A percentile compares a stretch with the other conserved stretches of the same genome.
These are phyloP conservation scores for Ochetophila trinervis DNA, from an alignment of 306 rosid species.

Conservation along the genomic window DNA sequence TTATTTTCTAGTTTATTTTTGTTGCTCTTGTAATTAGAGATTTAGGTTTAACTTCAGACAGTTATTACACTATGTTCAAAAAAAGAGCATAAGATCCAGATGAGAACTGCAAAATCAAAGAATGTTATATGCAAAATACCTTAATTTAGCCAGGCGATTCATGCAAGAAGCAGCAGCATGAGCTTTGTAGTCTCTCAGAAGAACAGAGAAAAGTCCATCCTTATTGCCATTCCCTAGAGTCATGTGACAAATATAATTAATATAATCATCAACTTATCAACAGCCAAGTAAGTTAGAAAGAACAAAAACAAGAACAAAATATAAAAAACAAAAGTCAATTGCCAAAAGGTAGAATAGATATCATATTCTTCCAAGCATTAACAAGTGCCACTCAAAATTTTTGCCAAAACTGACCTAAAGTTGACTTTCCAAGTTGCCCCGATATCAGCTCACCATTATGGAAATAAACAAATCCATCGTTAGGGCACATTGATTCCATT, in stretches of 20 bases:
- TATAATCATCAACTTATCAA: not conserved
- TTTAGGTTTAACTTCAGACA: too few species aligned
- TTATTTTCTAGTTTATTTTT: too few species aligned
- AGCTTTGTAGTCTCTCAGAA: conserved; percentile 82
- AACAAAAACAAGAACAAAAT: too few species aligned
- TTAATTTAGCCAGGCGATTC: conserved; percentile 94
- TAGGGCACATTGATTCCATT: conserved; percentile 74
- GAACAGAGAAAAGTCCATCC: conserved; percentile 88
- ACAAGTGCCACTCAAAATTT: not conserved
- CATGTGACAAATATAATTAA: conserved; percentile 4
- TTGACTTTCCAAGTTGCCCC: conserved; percentile 94
- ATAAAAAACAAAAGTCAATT: not conserved
- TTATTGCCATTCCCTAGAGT: conserved; percentile 88
- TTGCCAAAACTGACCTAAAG: conserved; percentile 56
- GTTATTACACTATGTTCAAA: too few species aligned
- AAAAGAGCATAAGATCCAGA: too few species aligned
- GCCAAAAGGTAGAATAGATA: not conserved
- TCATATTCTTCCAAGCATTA: not conserved
- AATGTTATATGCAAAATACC: conserved; percentile 37
- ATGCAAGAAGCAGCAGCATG: conserved; percentile 94
- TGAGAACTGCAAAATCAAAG: too few species aligned
- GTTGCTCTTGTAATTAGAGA: too few species aligned
- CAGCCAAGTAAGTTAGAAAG: not conserved
- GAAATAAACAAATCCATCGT: conserved; percentile 86
- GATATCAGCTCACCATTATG: conserved; percentile 88